A percentile compares a stretch with the other conserved stretches of the same genome.
phyloP scores from a whole-genome alignment of 768 basidiomycete species.

The Phaeolepiota aurea region DNA sequence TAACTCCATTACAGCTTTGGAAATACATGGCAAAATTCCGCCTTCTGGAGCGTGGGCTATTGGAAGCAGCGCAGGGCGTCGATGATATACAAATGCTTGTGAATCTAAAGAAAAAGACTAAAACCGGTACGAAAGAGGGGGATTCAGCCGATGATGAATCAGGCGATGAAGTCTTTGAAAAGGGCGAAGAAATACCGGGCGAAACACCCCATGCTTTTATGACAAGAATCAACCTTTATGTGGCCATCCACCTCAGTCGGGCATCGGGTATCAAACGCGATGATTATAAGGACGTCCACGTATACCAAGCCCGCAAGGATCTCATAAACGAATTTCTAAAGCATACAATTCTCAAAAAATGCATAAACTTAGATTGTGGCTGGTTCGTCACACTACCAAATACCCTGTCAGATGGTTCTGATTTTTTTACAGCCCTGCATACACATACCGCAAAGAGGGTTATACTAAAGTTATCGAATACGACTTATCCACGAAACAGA shows the following conservation, averaged over 20 bases:
- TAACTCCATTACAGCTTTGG: constrained; percentile 41
- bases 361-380: constrained; percentile 67
- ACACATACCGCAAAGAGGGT: constrained; percentile 91
- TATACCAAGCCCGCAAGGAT: constrained; percentile 81
- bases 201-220: constrained; percentile 60
- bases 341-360: constrained; percentile 58
- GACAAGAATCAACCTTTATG: constrained; percentile 56
- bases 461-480: constrained; percentile 93
- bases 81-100: constrained; percentile 54
- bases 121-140: constrained; percentile 20
- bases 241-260: constrained; percentile 43
- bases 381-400: constrained; percentile 48
- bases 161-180: constrained; percentile 28
- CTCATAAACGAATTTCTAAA: constrained; percentile 78
- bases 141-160: constrained; percentile 31
- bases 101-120: constrained; percentile 16
- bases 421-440: constrained; percentile 45
- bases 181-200: constrained; percentile 35
- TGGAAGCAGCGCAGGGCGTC: constrained; percentile 71
- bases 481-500: constrained; percentile 77
- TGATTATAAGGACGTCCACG: constrained; percentile 80
- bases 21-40: constrained; percentile 84
- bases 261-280: constrained; percentile 58
- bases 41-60: constrained; percentile 81
- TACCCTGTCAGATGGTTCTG: constrained; percentile 3